Base-by-base conservation (phyloP, 2,329 filamentous ascomycete genomes). In the Fusarium nelsonii region DNA sequence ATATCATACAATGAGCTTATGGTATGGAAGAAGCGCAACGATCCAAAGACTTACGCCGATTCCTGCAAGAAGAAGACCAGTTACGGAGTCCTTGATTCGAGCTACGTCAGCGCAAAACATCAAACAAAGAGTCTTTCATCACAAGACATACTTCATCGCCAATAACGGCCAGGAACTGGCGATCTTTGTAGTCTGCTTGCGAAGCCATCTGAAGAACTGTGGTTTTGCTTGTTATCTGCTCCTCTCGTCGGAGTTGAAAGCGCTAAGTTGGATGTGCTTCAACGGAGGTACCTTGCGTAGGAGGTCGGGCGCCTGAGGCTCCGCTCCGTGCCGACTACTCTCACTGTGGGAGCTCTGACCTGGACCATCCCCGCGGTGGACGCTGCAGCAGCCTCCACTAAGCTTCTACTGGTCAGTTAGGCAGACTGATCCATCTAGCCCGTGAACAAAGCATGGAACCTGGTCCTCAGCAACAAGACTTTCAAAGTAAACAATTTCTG, bases 121-220 rank as follows among this genome's bases (percentile, higher is more conserved):
- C 37, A 37, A 68, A 20, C 36, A 53, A 59, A 32, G 46, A 40
- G 57, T 10, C 40, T 18, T 51, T 55, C 16, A 28, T 20, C n/a
- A 49, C 43, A 30, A 41, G 18, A 58, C 80, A 69, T 78, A 93
- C 96, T 89, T 99, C 96, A 81, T 99, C 96, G 53, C 96, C 96
- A 78, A 99, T 99, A 49, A 99, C 95, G 70, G 96, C 96, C 62
- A 99, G 89, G 78, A 99, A 97, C 82, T 99, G 92, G 76, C 96
- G 89, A 82, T 98, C 94, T 83, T 94, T 91, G 80, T 85, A 91
- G 72, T 89, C 87, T 69, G 85, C 82, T 73, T 87, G 83, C 46
- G 83, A 82, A 61, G 85, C 75, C 83, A 86, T 85, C 43, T 74
- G 78, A 73, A 63, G 53, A 44, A 43, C 37, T 60, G 37, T 30